Percentiles rank a stretch among this genome's conserved stretches.
Evolutionary conservation across 257 asterid species (phyloP).

Genomic region (Cruciata laevipes): DNA sequence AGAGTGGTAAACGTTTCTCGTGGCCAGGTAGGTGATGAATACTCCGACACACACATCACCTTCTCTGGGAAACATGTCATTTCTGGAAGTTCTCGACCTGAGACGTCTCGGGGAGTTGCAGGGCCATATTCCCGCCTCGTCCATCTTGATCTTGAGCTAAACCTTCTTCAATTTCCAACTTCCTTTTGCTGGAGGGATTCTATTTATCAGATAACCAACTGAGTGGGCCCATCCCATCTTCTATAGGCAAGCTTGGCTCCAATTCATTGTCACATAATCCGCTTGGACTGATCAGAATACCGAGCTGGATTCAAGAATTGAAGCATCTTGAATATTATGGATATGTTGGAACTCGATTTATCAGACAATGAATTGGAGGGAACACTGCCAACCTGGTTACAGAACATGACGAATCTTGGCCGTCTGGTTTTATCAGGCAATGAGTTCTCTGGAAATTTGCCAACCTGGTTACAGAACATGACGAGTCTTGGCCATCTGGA

Average conservation of each 20-base stretch:
- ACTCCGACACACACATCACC: slow-evolving; percentile 59
- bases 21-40: slow-evolving; percentile 48
- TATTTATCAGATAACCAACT: background rate
- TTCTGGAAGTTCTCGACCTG: slow-evolving; percentile 45
- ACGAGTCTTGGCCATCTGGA: too few relatives aligned
- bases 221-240: background rate
- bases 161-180: slow-evolving; percentile 7
- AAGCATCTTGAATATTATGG: background rate
- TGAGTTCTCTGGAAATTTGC: background rate
- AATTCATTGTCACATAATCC: background rate
- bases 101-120: slow-evolving; percentile 38
- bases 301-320: background rate
- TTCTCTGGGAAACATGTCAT: slow-evolving; percentile 46
- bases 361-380: background rate
- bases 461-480: too few relatives aligned
- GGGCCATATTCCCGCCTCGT: slow-evolving; percentile 32
- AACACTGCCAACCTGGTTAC: background rate
- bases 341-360: background rate
- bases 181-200: background rate
- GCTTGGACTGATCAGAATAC: background rate
- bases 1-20: slow-evolving; percentile 47
- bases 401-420: background rate
- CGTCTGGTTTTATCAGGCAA: background rate
- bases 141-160: slow-evolving; percentile 24
- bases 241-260: background rate